Percentiles rank a stretch among this genome's conserved stretches.
These are phyloP conservation scores for Basidiobolus meristosporus DNA, from an alignment of 371 early-diverging fungal species.

Conservation along the genomic window DNA sequence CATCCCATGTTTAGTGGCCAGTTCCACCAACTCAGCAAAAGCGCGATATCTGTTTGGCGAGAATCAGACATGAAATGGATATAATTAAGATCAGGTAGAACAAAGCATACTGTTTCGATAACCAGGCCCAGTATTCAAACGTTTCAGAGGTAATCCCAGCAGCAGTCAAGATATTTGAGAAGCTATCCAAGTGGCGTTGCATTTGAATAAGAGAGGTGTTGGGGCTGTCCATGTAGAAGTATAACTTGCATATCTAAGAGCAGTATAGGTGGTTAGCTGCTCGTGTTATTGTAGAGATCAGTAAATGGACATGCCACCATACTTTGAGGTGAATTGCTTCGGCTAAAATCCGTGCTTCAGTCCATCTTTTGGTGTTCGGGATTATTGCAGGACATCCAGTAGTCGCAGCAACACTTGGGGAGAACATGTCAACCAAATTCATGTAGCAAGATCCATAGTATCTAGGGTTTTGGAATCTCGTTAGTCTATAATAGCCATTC, in stretches of 20 bases:
- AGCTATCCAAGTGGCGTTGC: slow-evolving; percentile 1
- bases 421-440: slow-evolving; percentile 36
- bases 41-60: slow-evolving; percentile 23
- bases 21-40: slow-evolving; percentile 58
- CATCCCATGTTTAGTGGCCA: slow-evolving; percentile 43
- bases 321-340: neutral
- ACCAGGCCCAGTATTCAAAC: slow-evolving; percentile 72
- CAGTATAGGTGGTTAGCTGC: neutral
- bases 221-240: neutral
- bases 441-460: slow-evolving; percentile 55
- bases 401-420: slow-evolving; percentile 14
- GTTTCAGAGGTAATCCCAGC: slow-evolving; percentile 40
- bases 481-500: too few species aligned
- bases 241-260: neutral
- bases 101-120: slow-evolving; percentile 39
- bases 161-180: slow-evolving; percentile 15
- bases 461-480: neutral
- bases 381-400: too few species aligned
- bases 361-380: neutral
- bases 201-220: neutral
- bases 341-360: neutral
- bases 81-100: neutral
- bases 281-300: too few species aligned
- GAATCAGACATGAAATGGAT: neutral
- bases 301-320: too few species aligned